Evolutionary conservation across 1,284 basidiomycete genomes (phyloP), one percentile per base, ranked within the genome.

Genomic region (Cutaneotrichosporon spelunceum): DNA sequence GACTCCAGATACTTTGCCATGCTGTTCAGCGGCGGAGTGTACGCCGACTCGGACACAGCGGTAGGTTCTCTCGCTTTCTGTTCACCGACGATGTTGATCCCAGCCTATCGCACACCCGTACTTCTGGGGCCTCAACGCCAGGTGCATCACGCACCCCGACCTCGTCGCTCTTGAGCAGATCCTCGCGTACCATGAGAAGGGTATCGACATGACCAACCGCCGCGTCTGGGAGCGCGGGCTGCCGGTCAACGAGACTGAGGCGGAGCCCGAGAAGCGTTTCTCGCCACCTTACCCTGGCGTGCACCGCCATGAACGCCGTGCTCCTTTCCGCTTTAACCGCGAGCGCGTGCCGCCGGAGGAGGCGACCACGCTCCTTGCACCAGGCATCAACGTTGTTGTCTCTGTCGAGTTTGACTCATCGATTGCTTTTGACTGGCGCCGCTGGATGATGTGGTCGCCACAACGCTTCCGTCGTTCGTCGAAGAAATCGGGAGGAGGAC

Each of bases 1-100:
- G 60, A 67, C 45, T 4, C 6, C 56, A 70, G 71, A 34, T 72
- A 70, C 54, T 60, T 71, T 44, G 63, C 69, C 10, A 66, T 75
- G 66, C 61, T 77, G 7, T 68, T 70, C 14, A 66, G 68, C 36
- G 75, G 75, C 3, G 73, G 72, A 2, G 66, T 75, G 14, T 75
- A 73, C 33, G 69, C 75, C 0, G 72, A 73, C 54, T 70, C 70
- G 26, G 73, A 77, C 61, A 73, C 71, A 2, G 63, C 68, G 50
- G 71, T 71, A 39, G 48, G 71, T 67, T 2, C 27, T 29, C 9
- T 16, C 34, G 6, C 2, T 13, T 13, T 13, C n/a, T 2, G 36
- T 7, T 11, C 19, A 11, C 10, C 19, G 19, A 30, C 36, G 6
- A 14, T 2, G 27, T 50, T 63, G 8, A 63, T 55, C 13, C 10